Base-by-base conservation (phyloP, 2,329 filamentous ascomycete species). In the Fusarium sp. region DNA sequence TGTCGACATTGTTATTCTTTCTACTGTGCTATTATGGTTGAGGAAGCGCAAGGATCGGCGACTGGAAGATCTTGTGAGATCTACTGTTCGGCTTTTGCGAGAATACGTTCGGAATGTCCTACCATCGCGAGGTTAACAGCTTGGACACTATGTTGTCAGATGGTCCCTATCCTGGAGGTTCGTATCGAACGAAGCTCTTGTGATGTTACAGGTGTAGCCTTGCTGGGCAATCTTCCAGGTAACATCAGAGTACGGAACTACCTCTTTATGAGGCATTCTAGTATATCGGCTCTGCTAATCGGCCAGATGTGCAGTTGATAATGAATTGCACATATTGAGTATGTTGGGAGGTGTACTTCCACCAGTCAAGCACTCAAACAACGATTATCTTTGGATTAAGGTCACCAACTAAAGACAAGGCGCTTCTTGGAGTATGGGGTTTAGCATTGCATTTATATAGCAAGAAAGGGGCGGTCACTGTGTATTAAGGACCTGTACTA, bases 41-140 rank as follows among this genome's bases (percentile, higher is more conserved):
- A 84, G 92, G 57, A 87, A 86, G 70, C 89, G 88, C 76, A 91
- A 91, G 73, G 92, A 95, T 75, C 83, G 87, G 49, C 84, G 92
- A 63, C 79, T 95, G 2, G 92, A 95, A 77, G 92, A 92, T 68
- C 84, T 92, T n/a, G 87, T 94, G 6, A 83, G 92, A 49, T 89
- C 91, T 1, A 83, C 90, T 16, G 77, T 94, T 12, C 83, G 79
- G 65, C 79, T 90, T 45, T 79, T 82, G 18, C 81, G 88, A 59
- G 89, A 91, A 75, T 91, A 91, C 72, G 81, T 85, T 24, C 82
- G 88, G 58, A 89, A 85, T 49, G 76, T 91, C 27, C 75, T 91
- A 24, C 89, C 89, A 10, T 83, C 88, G 5, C 83, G 87, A 78
- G 88, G 83, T 86, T 64, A 59, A 64, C 32, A 32, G 11, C 40